Evolutionary conservation across 208 protist genomes (phyloP).

Genomic region (Vickermania spadyakhi): DNA sequence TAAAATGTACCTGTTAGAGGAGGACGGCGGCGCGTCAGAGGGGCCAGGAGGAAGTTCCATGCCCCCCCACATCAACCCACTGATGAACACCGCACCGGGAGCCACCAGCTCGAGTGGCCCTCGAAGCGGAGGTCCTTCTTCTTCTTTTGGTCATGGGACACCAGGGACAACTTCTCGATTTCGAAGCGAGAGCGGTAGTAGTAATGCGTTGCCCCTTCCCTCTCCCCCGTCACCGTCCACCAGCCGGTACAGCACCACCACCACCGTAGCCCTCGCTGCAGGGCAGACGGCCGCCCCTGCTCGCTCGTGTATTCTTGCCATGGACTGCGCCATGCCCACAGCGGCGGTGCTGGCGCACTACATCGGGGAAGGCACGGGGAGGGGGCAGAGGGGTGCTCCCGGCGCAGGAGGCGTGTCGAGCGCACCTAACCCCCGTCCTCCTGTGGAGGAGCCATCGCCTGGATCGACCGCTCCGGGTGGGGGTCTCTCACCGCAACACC

Average conservation of each 20-base stretch:
- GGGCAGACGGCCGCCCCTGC: background rate
- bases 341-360: too few relatives aligned
- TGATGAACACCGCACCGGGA: background rate
- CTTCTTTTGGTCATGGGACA: too few relatives aligned
- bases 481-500: background rate
- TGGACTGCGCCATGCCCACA: background rate
- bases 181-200: background rate
- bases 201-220: background rate
- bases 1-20: slow-evolving; percentile 61
- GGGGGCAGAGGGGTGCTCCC: too few relatives aligned
- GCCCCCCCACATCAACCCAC: background rate
- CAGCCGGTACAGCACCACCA: too few relatives aligned
- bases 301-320: background rate
- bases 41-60: background rate
- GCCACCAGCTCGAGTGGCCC: slow-evolving; percentile 1
- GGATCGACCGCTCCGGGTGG: background rate
- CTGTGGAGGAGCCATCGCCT: background rate
- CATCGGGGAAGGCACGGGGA: too few relatives aligned
- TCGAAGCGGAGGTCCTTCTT: too few relatives aligned
- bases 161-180: too few relatives aligned
- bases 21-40: slow-evolving; percentile 3
- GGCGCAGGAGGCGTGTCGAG: too few relatives aligned
- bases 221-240: background rate
- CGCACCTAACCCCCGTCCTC: background rate
- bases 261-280: too few relatives aligned